Evolutionary conservation across 768 basidiomycete species (phyloP), one percentile per base, ranked within the genome.

Genomic region (Cystobasidium onofrii): DNA sequence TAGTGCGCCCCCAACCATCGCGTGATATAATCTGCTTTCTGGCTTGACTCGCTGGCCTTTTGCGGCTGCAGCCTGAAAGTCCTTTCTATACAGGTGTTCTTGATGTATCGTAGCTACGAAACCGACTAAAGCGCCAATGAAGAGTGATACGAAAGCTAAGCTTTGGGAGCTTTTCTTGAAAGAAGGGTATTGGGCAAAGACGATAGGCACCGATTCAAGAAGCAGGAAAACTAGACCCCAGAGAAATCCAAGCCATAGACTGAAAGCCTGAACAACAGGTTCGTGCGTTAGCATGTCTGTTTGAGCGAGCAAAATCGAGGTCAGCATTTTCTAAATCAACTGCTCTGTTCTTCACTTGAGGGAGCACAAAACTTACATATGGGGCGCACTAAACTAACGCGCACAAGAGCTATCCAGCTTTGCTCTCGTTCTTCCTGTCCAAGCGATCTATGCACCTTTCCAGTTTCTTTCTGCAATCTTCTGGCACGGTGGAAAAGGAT

Each of bases 1-100:
- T 1, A 39, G 9, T 3, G 69, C 46, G 13, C 69, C 57, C 2
- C 74, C 74, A 3, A 71, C 20, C 43, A 57, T 72, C 18, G 65
- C 67, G 20, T 46, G 57, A 44, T 75, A 75, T n/a, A 75, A 44
- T 23, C 74, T 34, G 15, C 67, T 61, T 29, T 75, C 74, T 1
- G 74, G 74, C 57, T 52, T 71, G 3, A 46, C 60, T 17, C 55
- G 36, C 44, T 67, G 31, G 2, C 64, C 73, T 18, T 36, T 33
- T 7, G 7, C 25, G n/a, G 36, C 34, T 6, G 61, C 61, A 25
- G 29, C 23, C 36, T 29, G 39, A 20, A 23, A 7, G 20, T 71
- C 69, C 10, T 52, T 23, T 27, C 50, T 23, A 25, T 71, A 71
- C 9, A 71, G 69, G 39, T 57, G 41, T 20, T 71, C 69, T 55